Evolutionary conservation across 768 basidiomycete species (phyloP).

Genomic region (Crucibulum laeve): DNA sequence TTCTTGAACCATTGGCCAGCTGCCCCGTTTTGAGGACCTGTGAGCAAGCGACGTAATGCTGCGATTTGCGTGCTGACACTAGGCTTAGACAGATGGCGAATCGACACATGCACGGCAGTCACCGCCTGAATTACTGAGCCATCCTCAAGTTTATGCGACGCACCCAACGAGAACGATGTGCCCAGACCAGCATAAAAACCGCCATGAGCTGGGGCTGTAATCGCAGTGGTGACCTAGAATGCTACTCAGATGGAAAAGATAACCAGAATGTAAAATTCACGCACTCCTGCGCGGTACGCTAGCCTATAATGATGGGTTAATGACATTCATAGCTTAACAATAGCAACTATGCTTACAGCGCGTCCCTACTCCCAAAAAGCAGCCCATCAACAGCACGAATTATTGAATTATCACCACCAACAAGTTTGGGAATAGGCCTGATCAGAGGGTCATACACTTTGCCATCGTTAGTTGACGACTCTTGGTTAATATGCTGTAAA

Average conservation of each 20-base stretch:
- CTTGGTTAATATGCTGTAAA: constrained; percentile 61
- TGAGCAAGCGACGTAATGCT: constrained; percentile 60
- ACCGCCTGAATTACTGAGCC: constrained; percentile 63
- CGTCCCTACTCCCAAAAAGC: background rate
- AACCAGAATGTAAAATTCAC: background rate
- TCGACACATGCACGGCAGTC: constrained; percentile 60
- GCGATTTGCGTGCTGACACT: constrained; percentile 85
- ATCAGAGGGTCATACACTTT: constrained; percentile 51
- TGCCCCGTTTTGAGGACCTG: constrained; percentile 32
- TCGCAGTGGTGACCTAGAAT: constrained; percentile 48
- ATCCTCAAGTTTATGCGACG: constrained; percentile 51
- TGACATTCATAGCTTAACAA: background rate
- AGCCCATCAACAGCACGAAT: background rate
- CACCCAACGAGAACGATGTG: constrained; percentile 60
- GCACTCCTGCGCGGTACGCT: constrained; percentile 3
- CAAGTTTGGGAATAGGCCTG: no score
- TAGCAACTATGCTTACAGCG: background rate
- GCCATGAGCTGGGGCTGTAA: constrained; percentile 53
- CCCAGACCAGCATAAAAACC: constrained; percentile 61
- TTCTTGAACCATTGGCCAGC: constrained; percentile 41
- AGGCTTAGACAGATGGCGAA: constrained; percentile 43
- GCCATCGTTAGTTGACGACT: constrained; percentile 72
- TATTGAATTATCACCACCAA: background rate
- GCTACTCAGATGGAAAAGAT: background rate
- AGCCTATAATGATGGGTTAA: background rate